Conservation (phyloP, 2,329 filamentous ascomycete genomes). For the Samsoniella hepiali region DNA sequence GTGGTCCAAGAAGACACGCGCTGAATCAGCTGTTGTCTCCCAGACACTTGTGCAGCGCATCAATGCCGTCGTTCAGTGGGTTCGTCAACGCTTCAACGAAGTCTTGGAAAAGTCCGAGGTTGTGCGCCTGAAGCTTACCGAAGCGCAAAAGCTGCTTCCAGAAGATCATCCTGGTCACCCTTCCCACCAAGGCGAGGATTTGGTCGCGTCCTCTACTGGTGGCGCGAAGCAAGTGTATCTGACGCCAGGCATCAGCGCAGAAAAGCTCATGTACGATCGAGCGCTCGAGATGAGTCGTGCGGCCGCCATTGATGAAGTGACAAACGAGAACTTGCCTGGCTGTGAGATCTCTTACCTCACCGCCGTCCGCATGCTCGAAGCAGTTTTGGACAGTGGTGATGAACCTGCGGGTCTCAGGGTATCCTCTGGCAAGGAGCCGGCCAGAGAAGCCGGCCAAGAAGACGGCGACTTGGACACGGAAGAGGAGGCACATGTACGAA, state of each 20-base stretch:
- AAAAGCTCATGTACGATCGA: constrained; percentile 97
- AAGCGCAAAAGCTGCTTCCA: constrained; percentile 80
- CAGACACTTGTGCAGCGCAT: constrained; percentile 66
- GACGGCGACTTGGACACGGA: constrained; percentile 42
- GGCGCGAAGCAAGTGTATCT: constrained; percentile 77
- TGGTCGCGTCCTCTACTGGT: constrained; percentile 52
- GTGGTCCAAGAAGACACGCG: constrained; percentile 79
- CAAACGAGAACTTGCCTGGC: constrained; percentile 79
- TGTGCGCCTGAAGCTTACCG: constrained; percentile 81
- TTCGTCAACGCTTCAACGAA: constrained; percentile 91
- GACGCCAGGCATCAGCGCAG: constrained; percentile 85
- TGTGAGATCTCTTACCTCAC: constrained; percentile 94
- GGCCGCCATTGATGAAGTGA: constrained; percentile 92
- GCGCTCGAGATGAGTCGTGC: constrained; percentile 94
- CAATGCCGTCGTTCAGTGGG: constrained; percentile 94
- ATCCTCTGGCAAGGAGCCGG: constrained; percentile 39
- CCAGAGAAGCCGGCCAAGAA: constrained; percentile 36
- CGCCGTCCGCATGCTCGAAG: constrained; percentile 91
- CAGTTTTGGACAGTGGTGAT: constrained; percentile 82
- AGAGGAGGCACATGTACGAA: constrained; percentile 69
- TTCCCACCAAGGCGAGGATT: constrained; percentile 65
- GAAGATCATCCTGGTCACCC: constrained; percentile 84
- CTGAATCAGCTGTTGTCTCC: constrained; percentile 48
- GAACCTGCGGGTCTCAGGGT: constrained; percentile 39
- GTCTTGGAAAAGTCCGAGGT: constrained; percentile 94